Conservation (phyloP, 2,329 filamentous ascomycete species). For the Aspergillus awamori region DNA sequence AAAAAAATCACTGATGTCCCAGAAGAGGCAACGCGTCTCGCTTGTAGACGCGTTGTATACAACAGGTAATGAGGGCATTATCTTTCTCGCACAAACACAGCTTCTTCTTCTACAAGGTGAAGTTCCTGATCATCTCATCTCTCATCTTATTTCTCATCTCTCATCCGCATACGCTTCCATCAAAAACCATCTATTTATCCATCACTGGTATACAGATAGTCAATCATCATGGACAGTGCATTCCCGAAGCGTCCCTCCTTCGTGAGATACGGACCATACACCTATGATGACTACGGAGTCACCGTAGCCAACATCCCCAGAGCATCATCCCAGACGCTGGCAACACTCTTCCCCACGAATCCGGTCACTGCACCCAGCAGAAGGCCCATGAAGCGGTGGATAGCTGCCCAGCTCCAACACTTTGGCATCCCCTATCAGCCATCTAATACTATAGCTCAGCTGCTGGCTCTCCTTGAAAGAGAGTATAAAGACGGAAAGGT, state of each 20-base stretch:
- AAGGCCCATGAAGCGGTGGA: not conserved
- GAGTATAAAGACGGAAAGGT: not conserved
- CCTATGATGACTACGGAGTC: not conserved
- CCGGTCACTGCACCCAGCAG: not conserved
- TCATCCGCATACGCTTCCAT: too few relatives aligned
- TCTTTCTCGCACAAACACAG: too few relatives aligned
- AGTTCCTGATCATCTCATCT: too few relatives aligned
- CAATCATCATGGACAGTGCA: not conserved
- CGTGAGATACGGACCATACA: not conserved
- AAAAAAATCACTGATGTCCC: too few relatives aligned
- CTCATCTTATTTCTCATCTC: too few relatives aligned
- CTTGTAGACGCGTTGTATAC: too few relatives aligned
- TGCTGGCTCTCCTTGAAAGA: not conserved
- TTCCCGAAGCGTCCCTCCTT: not conserved
- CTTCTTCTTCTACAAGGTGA: too few relatives aligned
- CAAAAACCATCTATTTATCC: not conserved
- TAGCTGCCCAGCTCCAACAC: not conserved
- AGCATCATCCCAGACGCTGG: not conserved
- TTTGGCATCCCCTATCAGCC: not conserved
- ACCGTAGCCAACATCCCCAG: not conserved
- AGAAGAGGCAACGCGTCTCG: too few relatives aligned
- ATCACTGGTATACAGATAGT: not conserved
- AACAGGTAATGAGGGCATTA: too few relatives aligned
- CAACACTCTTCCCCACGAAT: not conserved
- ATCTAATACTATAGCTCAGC: not conserved